Base-by-base conservation (phyloP, 179 eudicot species). In the Actinidia chinensis region DNA sequence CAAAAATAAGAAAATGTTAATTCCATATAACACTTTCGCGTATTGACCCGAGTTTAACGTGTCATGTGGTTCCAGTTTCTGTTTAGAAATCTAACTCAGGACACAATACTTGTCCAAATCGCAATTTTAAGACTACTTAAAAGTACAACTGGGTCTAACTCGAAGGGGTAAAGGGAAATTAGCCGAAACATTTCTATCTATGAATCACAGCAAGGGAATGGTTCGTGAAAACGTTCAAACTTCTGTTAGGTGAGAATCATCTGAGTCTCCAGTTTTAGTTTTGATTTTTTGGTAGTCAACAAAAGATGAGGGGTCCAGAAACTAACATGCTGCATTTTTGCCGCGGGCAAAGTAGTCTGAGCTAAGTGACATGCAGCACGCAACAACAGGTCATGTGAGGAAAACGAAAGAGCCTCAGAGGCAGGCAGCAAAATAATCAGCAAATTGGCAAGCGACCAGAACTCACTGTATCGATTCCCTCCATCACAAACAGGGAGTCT, bases 361-460 rank as follows among this genome's bases (percentile, higher is more conserved):
- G 25, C n/a, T 85, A 48, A 79, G 76, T 82, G 97, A 95, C 71
- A 66, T 82, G 79, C 97, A 88, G 80, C 82, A 22, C 84, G 79
- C 98, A 90, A 71, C 96, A 91, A 83, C 96, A 93, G 79, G 73
- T 78, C 23, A 86, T 91, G 83, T 86, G 70, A 86, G 84, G 82
- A 91, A 89, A 82, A 87, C 89, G 92, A 95, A 88, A 96, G 94
- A 79, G 79, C 92, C n/a, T 80, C 98, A 95, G 80, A 89, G 93
- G 80, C 91, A n/a, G n/a, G 88, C 80, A 90, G 84, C 48, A 75
- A n/a, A n/a, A n/a, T n/a, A 71, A 87, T 76, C 88, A 86, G 76
- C 98, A 78, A 76, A 82, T 44, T 95, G 87, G 86, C 66, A 86
- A 87, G 76, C 95, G 87, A 76, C n/a, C 89, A 89, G 75, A 87